A percentile compares a stretch with the other conserved stretches of the same genome.
Conservation (phyloP, 768 basidiomycete genomes). For the Boletus tylopilopsis region DNA sequence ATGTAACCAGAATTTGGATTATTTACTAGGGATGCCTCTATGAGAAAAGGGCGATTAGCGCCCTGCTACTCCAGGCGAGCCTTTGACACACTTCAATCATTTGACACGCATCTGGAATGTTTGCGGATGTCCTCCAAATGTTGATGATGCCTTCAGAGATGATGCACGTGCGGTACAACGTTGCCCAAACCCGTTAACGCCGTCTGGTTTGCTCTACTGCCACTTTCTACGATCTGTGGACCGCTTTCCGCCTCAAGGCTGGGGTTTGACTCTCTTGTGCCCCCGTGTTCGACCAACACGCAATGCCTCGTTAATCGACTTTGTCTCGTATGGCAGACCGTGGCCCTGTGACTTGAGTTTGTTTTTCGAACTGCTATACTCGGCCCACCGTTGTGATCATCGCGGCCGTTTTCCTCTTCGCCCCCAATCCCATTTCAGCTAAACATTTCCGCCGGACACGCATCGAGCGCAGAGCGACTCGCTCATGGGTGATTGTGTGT, state of each 20-base stretch:
- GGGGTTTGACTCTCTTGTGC: conserved; percentile 31
- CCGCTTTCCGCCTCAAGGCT: conserved; percentile 31
- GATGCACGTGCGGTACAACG: no score
- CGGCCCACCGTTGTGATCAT: conserved; percentile 26
- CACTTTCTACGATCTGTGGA: conserved; percentile 29
- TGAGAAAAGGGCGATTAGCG: conserved; percentile 40
- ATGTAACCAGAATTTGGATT: conserved; percentile 34
- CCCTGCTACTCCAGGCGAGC: conserved; percentile 43
- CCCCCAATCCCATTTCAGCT: no score
- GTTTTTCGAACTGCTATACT: no score
- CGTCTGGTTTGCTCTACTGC: conserved; percentile 38
- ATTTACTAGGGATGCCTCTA: conserved; percentile 41
- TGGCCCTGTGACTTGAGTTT: no score
- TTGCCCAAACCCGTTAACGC: conserved; percentile 36
- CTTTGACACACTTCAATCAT: no score
- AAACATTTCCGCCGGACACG: conserved; percentile 33
- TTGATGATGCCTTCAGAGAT: conserved; percentile 45
- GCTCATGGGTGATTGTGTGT: not conserved
- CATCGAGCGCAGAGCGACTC: no score
- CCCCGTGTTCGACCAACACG: no score
- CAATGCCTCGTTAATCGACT: conserved; percentile 32
- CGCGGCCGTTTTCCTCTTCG: conserved; percentile 29
- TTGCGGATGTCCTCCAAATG: conserved; percentile 43
- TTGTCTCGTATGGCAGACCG: conserved; percentile 39
- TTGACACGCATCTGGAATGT: conserved; percentile 29